phyloP scores from a whole-genome alignment of 2,329 filamentous ascomycete genomes.

The Periconia digitata region DNA sequence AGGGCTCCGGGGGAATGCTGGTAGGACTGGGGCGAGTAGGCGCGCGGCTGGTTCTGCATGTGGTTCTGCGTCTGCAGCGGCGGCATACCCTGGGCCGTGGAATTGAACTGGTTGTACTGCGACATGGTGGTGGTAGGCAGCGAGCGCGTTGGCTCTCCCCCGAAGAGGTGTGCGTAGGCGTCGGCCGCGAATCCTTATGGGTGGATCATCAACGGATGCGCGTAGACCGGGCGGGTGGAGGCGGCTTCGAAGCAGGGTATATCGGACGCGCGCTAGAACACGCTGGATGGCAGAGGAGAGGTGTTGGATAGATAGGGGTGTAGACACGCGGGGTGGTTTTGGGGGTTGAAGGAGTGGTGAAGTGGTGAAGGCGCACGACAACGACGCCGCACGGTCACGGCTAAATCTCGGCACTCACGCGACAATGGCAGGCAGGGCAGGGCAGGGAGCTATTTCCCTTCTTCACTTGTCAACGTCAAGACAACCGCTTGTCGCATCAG shows the following conservation, averaged over 20 bases:
- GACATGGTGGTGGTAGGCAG: conserved; percentile 40
- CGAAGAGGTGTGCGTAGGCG: conserved; percentile 19
- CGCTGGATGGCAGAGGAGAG: conserved; percentile 1
- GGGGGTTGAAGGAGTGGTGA: conserved; percentile 13
- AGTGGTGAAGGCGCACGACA: conserved; percentile 6
- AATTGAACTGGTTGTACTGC: conserved; percentile 30
- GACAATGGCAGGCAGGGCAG: conserved; percentile 23
- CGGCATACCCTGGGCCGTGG: conserved; percentile 32
- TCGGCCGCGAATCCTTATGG: conserved; percentile 15
- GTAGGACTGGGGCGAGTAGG: conserved; percentile 39
- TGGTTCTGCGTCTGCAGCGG: conserved; percentile 45
- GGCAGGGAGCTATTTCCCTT: conserved; percentile 23
- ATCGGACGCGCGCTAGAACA: not conserved
- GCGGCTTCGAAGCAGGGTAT: not conserved
- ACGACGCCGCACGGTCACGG: conserved; percentile 22
- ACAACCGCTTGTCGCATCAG: too few relatives aligned
- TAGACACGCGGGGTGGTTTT: conserved; percentile 8
- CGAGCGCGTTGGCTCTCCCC: conserved; percentile 21
- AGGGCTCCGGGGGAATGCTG: conserved; percentile 55
- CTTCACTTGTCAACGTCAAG: too few relatives aligned
- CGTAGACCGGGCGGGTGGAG: not conserved
- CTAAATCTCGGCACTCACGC: conserved; percentile 26
- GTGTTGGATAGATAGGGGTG: conserved; percentile 7
- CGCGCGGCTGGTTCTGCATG: conserved; percentile 40
- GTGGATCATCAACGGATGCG: conserved; percentile 23